Evolutionary conservation across 176 grass and related monocot species (phyloP).

Genomic region (Musa beccarii): DNA sequence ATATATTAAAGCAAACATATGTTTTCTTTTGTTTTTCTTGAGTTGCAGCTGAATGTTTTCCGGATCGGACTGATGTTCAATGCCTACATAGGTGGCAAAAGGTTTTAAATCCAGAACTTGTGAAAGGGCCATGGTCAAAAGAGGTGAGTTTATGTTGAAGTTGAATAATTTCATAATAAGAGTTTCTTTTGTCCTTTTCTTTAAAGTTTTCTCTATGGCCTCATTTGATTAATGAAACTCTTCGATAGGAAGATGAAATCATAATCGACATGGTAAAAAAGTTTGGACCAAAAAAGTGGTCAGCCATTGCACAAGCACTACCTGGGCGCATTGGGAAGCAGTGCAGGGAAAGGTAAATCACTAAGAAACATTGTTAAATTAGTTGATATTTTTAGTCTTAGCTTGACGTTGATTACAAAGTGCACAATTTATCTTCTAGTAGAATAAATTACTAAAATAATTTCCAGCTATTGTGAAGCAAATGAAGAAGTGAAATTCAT

Average conservation of each 20-base stretch:
- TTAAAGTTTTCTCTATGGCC: neutral
- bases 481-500: neutral
- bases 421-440: no score
- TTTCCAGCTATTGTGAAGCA: neutral
- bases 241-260: conserved; percentile 57
- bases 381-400: no score
- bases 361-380: neutral
- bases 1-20: neutral
- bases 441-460: neutral
- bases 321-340: conserved; percentile 39
- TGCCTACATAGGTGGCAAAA: conserved; percentile 99
- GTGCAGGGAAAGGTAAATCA: conserved; percentile 41
- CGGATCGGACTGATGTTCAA: conserved; percentile 89
- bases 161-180: neutral
- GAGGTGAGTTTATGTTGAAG: conserved; percentile 39
- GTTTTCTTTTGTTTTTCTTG: conserved; percentile 15
- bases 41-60: conserved; percentile 86
- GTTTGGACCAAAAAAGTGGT: conserved; percentile 48
- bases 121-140: conserved; percentile 98
- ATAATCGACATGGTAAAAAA: conserved; percentile 47
- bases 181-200: neutral
- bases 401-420: no score
- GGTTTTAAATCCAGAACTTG: conserved; percentile 89
- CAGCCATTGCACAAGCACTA: conserved; percentile 39
- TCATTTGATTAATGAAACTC: neutral